Percentiles rank a stretch among this genome's conserved stretches.
phyloP scores from a whole-genome alignment of 331 rosid genomes.

The Quercus tomentella region DNA sequence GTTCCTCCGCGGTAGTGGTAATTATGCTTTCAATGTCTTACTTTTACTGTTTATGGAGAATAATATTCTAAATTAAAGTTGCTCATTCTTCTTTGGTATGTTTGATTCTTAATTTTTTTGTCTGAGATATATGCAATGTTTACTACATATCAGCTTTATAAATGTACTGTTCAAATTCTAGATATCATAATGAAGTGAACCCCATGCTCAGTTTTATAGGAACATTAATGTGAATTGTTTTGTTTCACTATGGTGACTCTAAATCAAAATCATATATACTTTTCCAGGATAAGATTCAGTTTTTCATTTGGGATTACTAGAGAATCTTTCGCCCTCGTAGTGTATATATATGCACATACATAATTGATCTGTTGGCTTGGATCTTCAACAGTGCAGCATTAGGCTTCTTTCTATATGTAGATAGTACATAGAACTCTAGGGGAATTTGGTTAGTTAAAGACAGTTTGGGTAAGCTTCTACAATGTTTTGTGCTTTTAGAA shows the following conservation, averaged over 20 bases:
- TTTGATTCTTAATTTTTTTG: not conserved
- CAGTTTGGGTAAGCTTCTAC: too few relatives aligned
- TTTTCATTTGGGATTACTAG: too few relatives aligned
- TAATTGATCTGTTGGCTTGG: too few relatives aligned
- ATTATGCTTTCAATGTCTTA: slow-evolving; percentile 10
- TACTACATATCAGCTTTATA: not conserved
- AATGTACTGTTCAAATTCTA: not conserved
- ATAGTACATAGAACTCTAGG: too few relatives aligned
- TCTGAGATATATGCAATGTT: not conserved
- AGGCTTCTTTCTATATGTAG: too few relatives aligned
- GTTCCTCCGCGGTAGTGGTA: slow-evolving; percentile 70
- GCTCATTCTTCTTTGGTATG: not conserved
- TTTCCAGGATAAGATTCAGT: not conserved
- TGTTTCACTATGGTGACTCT: too few relatives aligned
- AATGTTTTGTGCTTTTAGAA: too few relatives aligned
- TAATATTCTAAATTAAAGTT: not conserved
- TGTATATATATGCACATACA: not conserved
- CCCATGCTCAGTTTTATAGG: not conserved
- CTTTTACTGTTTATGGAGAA: not conserved
- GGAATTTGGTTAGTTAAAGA: too few relatives aligned
- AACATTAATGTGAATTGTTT: not conserved
- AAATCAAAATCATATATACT: not conserved
- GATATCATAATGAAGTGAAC: not conserved
- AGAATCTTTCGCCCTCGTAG: not conserved
- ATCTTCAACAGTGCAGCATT: too few relatives aligned